Evolutionary conservation across 768 basidiomycete genomes (phyloP), one percentile per base, ranked within the genome.

Genomic region (Udeniomyces megalosporus): DNA sequence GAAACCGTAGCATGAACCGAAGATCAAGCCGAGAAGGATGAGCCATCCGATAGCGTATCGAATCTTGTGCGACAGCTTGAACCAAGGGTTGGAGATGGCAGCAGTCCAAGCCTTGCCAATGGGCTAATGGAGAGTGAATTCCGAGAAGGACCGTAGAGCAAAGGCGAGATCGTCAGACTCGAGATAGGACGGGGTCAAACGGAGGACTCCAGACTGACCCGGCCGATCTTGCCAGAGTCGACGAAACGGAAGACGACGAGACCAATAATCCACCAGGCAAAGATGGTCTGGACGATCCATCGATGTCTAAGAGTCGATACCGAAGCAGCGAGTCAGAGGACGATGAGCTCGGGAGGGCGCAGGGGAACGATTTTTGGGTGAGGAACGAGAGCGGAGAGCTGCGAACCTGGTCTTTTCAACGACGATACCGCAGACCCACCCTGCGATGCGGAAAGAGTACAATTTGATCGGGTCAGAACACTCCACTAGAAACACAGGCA

Each of bases 1-100:
- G 75, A 88, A 86, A 11, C 88, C 88, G 71, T 88, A 92, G 0
- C 87, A 88, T 22, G 86, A 88, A 32, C 88, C 89, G 62, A 92
- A 84, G 51, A 89, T 76, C 61, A 89, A 81, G 17, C 70, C 87
- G 51, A 91, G 70, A 46, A 92, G 80, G 64, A 80, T 81, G 26
- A 86, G 70, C 85, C 86, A 88, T 54, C 89, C 88, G 42, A 85
- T 69, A 7, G 78, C 69, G 47, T 87, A 76, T 20, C 87, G 79
- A 59, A 78, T 65, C n/a, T 67, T 28, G 58, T 80, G 79, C 10
- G 76, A 75, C n/a, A 82, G 71, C 60, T 68, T 77, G 73, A 81
- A 84, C 78, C 81, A 90, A 6, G 88, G 89, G 26, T 75, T 74
- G 66, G 82, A 77, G 28, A 90, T 75, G 29, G 26, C 32, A 28